These are phyloP conservation scores for Rhododendron vialii DNA, from an alignment of 148 eudicot genomes.

Conservation along the genomic window DNA sequence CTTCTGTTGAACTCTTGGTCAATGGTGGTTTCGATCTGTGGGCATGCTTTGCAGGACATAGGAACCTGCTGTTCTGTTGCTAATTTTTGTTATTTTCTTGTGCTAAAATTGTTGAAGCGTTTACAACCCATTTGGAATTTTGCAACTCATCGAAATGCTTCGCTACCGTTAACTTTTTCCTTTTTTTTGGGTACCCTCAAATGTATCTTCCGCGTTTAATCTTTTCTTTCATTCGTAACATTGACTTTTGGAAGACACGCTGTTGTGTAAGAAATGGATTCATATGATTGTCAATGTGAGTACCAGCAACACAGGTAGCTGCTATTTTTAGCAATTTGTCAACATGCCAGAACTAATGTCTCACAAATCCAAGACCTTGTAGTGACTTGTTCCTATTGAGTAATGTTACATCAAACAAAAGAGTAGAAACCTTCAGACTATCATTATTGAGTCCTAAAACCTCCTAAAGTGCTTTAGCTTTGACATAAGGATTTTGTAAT, in stretches of 20 bases:
- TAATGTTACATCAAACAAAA: neutral
- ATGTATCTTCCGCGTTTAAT: too few relatives aligned
- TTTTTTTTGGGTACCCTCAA: too few relatives aligned
- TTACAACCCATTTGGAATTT: neutral
- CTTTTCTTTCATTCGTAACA: neutral
- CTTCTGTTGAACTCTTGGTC: neutral
- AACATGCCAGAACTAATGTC: too few relatives aligned
- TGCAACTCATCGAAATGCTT: too few relatives aligned
- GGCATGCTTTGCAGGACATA: neutral
- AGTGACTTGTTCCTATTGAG: neutral
- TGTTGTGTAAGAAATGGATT: neutral
- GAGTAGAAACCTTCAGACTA: neutral
- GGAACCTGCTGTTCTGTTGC: neutral
- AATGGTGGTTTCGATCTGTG: neutral
- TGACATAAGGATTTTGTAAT: neutral
- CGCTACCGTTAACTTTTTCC: too few relatives aligned
- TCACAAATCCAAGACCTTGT: too few relatives aligned
- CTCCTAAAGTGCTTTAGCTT: neutral
- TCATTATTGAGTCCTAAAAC: neutral
- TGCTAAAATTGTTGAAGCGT: neutral
- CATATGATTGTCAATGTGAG: too few relatives aligned
- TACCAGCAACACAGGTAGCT: neutral
- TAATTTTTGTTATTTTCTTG: neutral
- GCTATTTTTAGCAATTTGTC: neutral
- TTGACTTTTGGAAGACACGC: neutral